phyloP scores from a whole-genome alignment of 331 rosid species.

The Dryas integrifolia region DNA sequence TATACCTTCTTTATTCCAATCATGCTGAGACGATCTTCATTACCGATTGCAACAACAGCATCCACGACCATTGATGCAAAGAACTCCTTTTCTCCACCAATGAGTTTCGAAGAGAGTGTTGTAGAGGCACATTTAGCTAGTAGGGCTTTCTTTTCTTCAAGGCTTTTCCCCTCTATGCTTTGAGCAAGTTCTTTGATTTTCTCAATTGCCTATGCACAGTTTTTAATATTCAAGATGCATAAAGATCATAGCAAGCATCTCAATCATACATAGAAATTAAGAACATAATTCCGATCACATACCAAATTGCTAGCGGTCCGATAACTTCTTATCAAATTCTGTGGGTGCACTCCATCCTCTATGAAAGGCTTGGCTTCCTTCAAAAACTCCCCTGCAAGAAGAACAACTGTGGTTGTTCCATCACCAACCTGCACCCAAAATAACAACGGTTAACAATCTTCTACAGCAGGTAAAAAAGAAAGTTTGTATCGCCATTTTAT shows the following conservation, averaged over 20 bases:
- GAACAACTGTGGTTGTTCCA: constrained; percentile 97
- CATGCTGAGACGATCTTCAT: constrained; percentile 91
- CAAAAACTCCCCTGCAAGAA: constrained; percentile 91
- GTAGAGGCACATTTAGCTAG: constrained; percentile 96
- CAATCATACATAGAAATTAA: not conserved
- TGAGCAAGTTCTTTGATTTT: constrained; percentile 73
- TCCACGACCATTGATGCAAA: constrained; percentile 97
- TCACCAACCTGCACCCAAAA: constrained; percentile 79
- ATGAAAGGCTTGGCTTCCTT: constrained; percentile 95
- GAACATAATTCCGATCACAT: not conserved
- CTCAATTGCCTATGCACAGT: constrained; percentile 64
- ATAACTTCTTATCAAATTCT: constrained; percentile 82
- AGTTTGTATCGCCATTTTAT: not conserved
- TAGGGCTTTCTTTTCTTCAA: constrained; percentile 82
- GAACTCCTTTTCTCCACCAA: constrained; percentile 95
- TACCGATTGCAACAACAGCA: constrained; percentile 83
- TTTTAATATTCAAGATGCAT: constrained; percentile 13
- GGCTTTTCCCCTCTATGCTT: constrained; percentile 91
- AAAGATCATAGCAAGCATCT: not conserved
- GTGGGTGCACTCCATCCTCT: constrained; percentile 96
- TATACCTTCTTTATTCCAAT: constrained; percentile 95
- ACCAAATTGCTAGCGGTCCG: constrained; percentile 79
- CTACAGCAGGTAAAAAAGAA: not conserved
- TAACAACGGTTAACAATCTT: not conserved
- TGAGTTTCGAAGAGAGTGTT: constrained; percentile 95